Base-by-base conservation (phyloP, 257 asterid species). In the Solanum pimpinellifolium region DNA sequence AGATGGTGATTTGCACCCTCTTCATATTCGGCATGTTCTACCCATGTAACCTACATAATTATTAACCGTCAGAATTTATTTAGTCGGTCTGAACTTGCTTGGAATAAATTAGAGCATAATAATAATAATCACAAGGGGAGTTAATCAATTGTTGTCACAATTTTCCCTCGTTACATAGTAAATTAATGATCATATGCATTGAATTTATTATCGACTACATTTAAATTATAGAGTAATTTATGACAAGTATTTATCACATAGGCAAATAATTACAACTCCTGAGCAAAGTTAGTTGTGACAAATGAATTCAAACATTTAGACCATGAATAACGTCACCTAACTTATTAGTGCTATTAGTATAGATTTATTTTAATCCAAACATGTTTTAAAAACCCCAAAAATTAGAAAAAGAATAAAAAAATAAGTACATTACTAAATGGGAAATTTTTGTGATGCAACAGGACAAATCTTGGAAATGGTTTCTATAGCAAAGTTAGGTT, bases 11-110 rank as follows among this genome's bases (percentile, higher is more conserved):
- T 91, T 2, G 59, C 85, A 3, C 91, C 89, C 85, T 97, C 98
- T n/a, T 97, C 98, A n/a, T 94, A 97, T 74, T 97, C 98, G 0
- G 93, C 90, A 85, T 97, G 99, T 77, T 97, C 99, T 9, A 97
- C 92, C 99, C 98, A 97, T 20, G 98, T 95, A 27, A 97, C 97
- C 99, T 97, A 86, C 70, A 74, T 27, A 83, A 31, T 29, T 11
- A 77, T 66, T 37, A 8, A 46, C 16, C 18, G 14, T 25, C 6
- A 9, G 2, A 80, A 27, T 80, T 27, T 0, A 80, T 80, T 16
- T 29, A 11, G 44, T 18, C 4, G n/a, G 11, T 18, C 5, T 5
- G 0, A 80, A 18, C 41, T 80, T 29, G 20, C 9, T 81, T 18
- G 6, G 2, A 10, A 15, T 46, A 6, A 27, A 16, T 80, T 15